Evolutionary conservation across 2,329 filamentous ascomycete species (phyloP).

Genomic region (Aspergillus aculeatus): DNA sequence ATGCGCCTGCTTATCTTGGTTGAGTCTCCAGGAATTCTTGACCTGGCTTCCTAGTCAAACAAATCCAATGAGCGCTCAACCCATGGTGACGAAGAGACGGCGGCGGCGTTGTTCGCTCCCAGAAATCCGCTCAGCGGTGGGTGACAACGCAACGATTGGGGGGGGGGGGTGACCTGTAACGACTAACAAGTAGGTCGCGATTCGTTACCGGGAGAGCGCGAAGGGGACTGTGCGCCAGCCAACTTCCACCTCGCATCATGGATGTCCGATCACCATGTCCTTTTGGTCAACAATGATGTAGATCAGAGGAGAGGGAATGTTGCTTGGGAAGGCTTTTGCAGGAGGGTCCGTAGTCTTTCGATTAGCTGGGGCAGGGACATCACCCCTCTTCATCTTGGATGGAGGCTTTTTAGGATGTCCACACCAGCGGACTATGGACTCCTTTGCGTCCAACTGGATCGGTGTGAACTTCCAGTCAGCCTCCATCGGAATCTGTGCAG

Average conservation of each 20-base stretch:
- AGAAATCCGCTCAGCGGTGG: slow-evolving; percentile 11
- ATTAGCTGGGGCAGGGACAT: background rate
- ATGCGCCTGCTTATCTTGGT: background rate
- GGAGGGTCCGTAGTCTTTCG: background rate
- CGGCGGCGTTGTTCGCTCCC: slow-evolving; percentile 18
- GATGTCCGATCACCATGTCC: background rate
- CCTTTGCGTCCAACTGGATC: background rate
- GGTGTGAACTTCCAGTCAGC: slow-evolving; percentile 4
- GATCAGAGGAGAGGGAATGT: background rate
- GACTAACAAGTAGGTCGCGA: slow-evolving; percentile 13
- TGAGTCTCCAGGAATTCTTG: background rate
- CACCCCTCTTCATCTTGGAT: background rate
- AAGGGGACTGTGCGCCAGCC: slow-evolving; percentile 22
- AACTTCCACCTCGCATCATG: slow-evolving; percentile 8
- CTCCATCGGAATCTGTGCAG: slow-evolving; percentile 3
- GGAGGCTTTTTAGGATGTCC: background rate
- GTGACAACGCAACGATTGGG: slow-evolving; percentile 17
- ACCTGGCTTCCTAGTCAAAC: no score
- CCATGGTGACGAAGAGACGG: background rate
- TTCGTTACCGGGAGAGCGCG: slow-evolving; percentile 13
- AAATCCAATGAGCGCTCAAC: background rate
- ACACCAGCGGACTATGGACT: background rate
- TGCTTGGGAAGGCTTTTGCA: background rate
- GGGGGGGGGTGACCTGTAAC: slow-evolving; percentile 13
- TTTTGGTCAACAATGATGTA: background rate